A percentile compares a stretch with the other conserved stretches of the same genome.
Evolutionary conservation across 148 eudicot species (phyloP).

Genomic region (Vaccinium macrocarpon): DNA sequence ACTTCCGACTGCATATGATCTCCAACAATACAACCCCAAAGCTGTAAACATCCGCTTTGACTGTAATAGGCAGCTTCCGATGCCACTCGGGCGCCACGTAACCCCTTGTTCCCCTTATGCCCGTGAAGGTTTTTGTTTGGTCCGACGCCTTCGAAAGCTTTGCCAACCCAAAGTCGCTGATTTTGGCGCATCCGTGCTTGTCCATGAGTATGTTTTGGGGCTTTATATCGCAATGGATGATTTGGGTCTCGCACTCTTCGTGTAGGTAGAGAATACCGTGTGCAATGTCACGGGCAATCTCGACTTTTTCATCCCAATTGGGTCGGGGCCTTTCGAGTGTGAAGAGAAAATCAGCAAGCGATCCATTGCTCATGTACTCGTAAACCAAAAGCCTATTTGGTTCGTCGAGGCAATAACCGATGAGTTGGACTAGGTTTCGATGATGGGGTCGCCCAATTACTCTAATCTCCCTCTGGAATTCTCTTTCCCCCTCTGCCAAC

Average conservation of each 20-base stretch:
- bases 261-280: constrained; percentile 12
- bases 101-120: constrained; percentile 7
- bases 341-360: too few relatives aligned
- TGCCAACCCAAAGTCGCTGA: constrained; percentile 12
- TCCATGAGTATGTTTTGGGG: constrained; percentile 14
- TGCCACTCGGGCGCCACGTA: constrained; percentile 20
- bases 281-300: constrained; percentile 6
- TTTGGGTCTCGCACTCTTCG: constrained; percentile 20
- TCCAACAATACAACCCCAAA: constrained; percentile 9
- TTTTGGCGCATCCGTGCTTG: not conserved
- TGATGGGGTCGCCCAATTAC: too few relatives aligned
- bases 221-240: constrained; percentile 19
- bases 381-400: too few relatives aligned
- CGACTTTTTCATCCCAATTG: not conserved
- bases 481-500: too few relatives aligned
- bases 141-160: not conserved
- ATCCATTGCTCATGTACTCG: too few relatives aligned
- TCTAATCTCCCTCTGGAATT: too few relatives aligned
- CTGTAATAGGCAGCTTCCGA: not conserved
- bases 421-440: too few relatives aligned
- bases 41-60: constrained; percentile 15
- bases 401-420: too few relatives aligned
- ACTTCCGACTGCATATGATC: constrained; percentile 14
- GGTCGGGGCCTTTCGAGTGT: too few relatives aligned
- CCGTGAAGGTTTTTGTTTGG: not conserved